Evolutionary conservation across 2,329 filamentous ascomycete species (phyloP).

Genomic region (Colletotrichum sp.): DNA sequence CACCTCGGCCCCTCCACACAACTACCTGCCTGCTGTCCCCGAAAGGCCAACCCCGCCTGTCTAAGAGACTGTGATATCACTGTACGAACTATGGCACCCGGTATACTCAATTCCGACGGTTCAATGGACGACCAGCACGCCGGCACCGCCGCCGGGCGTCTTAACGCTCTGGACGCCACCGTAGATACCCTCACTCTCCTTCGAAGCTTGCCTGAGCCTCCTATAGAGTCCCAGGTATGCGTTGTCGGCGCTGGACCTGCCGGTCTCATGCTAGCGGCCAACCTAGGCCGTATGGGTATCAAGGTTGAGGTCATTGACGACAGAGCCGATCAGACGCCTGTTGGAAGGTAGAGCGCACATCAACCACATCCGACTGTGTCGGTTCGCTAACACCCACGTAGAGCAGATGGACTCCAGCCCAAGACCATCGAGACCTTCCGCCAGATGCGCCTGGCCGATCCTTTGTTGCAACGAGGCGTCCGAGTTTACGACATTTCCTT

Average conservation of each 20-base stretch:
- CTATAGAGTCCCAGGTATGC: constrained; percentile 51
- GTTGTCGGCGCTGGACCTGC: constrained; percentile 62
- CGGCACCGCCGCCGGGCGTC: constrained; percentile 23
- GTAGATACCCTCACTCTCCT: constrained; percentile 54
- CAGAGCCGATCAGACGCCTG: constrained; percentile 69
- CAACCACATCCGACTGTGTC: not conserved
- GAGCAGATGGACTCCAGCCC: constrained; percentile 76
- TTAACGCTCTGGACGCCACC: constrained; percentile 36
- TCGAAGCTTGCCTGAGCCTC: constrained; percentile 52
- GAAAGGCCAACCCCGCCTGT: not conserved
- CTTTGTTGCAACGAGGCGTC: constrained; percentile 69
- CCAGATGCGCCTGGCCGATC: constrained; percentile 75
- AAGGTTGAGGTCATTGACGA: constrained; percentile 72
- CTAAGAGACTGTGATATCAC: constrained; percentile 9
- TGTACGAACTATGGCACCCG: constrained; percentile 36
- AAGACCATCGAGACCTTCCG: constrained; percentile 81
- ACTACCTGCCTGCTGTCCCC: not conserved
- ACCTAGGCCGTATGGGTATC: constrained; percentile 69
- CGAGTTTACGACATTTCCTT: constrained; percentile 78
- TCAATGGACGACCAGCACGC: constrained; percentile 31
- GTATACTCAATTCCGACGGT: constrained; percentile 35
- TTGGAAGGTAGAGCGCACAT: constrained; percentile 52
- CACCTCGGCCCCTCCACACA: not conserved
- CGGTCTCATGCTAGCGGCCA: constrained; percentile 59
- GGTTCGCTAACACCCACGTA: constrained; percentile 26